A percentile compares a stretch with the other conserved stretches of the same genome.
Conservation (phyloP, 805 yeast genomes). For the Teunomyces stri region DNA sequence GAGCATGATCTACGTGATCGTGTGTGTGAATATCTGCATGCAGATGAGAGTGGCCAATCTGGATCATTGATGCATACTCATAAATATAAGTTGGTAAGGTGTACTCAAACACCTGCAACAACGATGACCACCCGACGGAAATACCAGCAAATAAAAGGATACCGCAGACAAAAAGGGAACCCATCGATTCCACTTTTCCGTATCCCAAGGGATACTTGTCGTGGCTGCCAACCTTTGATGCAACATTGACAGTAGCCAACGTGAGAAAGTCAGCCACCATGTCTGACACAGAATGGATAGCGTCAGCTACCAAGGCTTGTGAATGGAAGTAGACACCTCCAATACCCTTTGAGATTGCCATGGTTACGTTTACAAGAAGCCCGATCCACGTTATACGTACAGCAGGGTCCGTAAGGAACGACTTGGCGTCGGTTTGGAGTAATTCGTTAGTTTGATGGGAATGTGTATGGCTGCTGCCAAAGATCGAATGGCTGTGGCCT, state of each 20-base stretch:
- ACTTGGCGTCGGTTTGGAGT: constrained; percentile 21
- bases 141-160: constrained; percentile 84
- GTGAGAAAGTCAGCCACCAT: constrained; percentile 87
- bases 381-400: constrained; percentile 94
- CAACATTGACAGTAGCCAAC: constrained; percentile 79
- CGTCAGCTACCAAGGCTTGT: constrained; percentile 90
- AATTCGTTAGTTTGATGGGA: constrained; percentile 46
- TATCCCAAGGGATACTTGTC: constrained; percentile 78
- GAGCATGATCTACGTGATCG: not conserved
- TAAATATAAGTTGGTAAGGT: constrained; percentile 59
- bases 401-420: constrained; percentile 63
- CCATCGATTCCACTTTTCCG: constrained; percentile 91
- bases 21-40: constrained; percentile 25
- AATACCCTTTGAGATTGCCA: constrained; percentile 81
- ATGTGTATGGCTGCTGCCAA: constrained; percentile 34
- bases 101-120: constrained; percentile 66
- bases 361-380: constrained; percentile 72
- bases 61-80: constrained; percentile 51
- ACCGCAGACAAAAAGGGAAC: constrained; percentile 83
- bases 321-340: constrained; percentile 95
- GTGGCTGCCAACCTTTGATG: constrained; percentile 55
- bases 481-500: constrained; percentile 13
- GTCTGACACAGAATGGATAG: constrained; percentile 90
- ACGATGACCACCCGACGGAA: constrained; percentile 85
- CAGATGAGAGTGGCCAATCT: constrained; percentile 51